These are phyloP conservation scores for Phlegmacium glaucopus DNA, from an alignment of 768 basidiomycete genomes.

Conservation along the genomic window DNA sequence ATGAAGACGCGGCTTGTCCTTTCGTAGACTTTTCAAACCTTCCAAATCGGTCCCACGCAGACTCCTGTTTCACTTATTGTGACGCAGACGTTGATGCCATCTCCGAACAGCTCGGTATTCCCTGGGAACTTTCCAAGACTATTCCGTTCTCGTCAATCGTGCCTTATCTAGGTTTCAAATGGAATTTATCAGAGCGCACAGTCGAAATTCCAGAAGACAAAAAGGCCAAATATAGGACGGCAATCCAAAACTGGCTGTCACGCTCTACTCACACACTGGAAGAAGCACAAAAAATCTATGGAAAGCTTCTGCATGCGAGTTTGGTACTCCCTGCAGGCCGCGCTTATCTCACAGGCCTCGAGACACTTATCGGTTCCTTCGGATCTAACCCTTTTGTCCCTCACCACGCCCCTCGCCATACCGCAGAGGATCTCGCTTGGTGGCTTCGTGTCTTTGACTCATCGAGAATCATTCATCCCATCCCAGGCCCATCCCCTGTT, in stretches of 20 bases:
- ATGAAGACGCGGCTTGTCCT: constrained; percentile 22
- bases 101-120: constrained; percentile 24
- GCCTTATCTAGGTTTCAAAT: constrained; percentile 22
- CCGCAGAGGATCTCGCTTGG: constrained; percentile 20
- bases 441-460: not conserved
- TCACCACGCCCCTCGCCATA: constrained; percentile 9
- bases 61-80: too few relatives aligned
- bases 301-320: constrained; percentile 35
- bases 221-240: constrained; percentile 18
- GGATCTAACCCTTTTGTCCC: constrained; percentile 28
- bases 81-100: too few relatives aligned
- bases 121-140: constrained; percentile 22
- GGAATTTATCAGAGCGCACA: constrained; percentile 16
- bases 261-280: constrained; percentile 22
- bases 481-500: too few relatives aligned
- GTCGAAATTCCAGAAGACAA: constrained; percentile 16
- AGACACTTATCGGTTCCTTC: constrained; percentile 26
- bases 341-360: constrained; percentile 38
- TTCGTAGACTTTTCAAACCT: constrained; percentile 17
- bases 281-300: constrained; percentile 34
- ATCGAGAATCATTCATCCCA: too few relatives aligned
- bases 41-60: constrained; percentile 4
- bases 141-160: constrained; percentile 9
- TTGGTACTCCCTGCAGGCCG: constrained; percentile 26
- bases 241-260: constrained; percentile 24